phyloP scores from a whole-genome alignment of 2,329 filamentous ascomycete genomes.

The Colletotrichum gloeosporioides region DNA sequence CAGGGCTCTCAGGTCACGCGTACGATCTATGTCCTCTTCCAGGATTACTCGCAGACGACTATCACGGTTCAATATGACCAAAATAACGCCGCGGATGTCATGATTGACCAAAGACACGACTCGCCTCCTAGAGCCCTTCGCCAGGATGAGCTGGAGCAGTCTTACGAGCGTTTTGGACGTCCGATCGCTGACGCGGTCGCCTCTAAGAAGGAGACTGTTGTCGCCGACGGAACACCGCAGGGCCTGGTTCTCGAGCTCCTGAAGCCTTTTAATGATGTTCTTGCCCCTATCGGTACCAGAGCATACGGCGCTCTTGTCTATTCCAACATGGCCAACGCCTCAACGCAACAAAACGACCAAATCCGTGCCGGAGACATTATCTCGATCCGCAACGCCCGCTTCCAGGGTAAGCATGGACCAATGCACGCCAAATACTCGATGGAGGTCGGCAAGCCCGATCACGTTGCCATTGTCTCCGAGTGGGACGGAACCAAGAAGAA shows the following conservation, averaged over 20 bases:
- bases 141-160: conserved; percentile 91
- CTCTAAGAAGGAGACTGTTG: conserved; percentile 76
- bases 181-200: conserved; percentile 74
- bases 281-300: conserved; percentile 85
- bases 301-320: conserved; percentile 93
- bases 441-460: conserved; percentile 87
- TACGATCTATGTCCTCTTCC: conserved; percentile 86
- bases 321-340: conserved; percentile 92
- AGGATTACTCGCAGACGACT: conserved; percentile 95
- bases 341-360: conserved; percentile 87
- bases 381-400: conserved; percentile 88
- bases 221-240: conserved; percentile 84
- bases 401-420: conserved; percentile 92
- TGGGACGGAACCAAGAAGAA: conserved; percentile 99
- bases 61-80: conserved; percentile 82
- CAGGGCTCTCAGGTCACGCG: conserved; percentile 77
- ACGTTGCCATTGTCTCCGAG: conserved; percentile 90
- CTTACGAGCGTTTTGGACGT: conserved; percentile 82
- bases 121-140: conserved; percentile 80
- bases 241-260: conserved; percentile 82
- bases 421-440: conserved; percentile 94
- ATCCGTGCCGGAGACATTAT: conserved; percentile 94
- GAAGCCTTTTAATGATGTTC: conserved; percentile 72
- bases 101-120: conserved; percentile 86
- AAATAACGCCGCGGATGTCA: conserved; percentile 73